phyloP scores from a whole-genome alignment of 768 basidiomycete genomes.

The Trametes coccinea region DNA sequence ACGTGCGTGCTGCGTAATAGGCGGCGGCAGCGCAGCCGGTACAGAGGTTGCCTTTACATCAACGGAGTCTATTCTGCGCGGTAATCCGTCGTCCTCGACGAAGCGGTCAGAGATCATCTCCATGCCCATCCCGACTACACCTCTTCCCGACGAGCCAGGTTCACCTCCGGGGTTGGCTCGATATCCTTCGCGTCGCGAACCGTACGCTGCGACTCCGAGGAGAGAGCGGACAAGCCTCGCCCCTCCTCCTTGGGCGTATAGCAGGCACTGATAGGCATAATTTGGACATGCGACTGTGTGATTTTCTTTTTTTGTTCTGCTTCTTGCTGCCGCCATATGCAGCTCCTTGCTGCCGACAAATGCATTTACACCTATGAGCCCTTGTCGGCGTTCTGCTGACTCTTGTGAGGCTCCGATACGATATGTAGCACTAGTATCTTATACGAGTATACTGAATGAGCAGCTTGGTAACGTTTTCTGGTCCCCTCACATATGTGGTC shows the following conservation, averaged over 20 bases:
- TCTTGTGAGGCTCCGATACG: too few relatives aligned
- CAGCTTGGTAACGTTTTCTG: neutral
- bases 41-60: slow-evolving; percentile 25
- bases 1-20: neutral
- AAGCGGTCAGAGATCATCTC: neutral
- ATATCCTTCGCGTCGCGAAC: neutral
- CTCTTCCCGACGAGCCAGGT: neutral
- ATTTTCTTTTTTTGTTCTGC: neutral
- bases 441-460: neutral
- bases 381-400: too few relatives aligned
- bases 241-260: neutral
- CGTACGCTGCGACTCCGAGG: neutral
- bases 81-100: slow-evolving; percentile 21
- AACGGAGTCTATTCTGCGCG: slow-evolving; percentile 29
- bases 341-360: too few relatives aligned
- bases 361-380: too few relatives aligned
- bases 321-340: too few relatives aligned
- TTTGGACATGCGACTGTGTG: too few relatives aligned
- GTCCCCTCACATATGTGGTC: too few relatives aligned
- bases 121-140: neutral
- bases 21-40: neutral
- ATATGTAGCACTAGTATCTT: too few relatives aligned
- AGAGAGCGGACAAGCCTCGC: neutral
- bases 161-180: slow-evolving; percentile 3
- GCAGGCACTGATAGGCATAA: neutral